Evolutionary conservation across 495 filamentous ascomycete species (phyloP).

Genomic region (Penicillium angulare): DNA sequence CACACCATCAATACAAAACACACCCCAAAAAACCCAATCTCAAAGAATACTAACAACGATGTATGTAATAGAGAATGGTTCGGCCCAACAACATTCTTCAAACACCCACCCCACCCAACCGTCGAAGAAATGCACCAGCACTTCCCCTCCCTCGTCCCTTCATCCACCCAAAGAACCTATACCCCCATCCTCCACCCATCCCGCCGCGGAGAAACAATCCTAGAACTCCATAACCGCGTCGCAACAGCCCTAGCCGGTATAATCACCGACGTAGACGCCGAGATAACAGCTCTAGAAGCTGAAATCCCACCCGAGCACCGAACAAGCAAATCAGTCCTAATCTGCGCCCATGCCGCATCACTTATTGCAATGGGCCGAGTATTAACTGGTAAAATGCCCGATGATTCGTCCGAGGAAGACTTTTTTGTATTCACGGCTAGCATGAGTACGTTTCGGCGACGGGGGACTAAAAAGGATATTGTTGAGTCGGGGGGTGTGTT

Average conservation of each 20-base stretch:
- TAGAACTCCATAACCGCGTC: slow-evolving; percentile 74
- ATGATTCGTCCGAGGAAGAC: slow-evolving; percentile 66
- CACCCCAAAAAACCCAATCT: neutral
- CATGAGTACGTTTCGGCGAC: slow-evolving; percentile 59
- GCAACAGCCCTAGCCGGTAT: slow-evolving; percentile 68
- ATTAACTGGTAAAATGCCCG: slow-evolving; percentile 74
- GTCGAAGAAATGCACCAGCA: slow-evolving; percentile 54
- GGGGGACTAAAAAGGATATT: neutral
- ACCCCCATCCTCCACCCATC: slow-evolving; percentile 61
- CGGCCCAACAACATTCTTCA: slow-evolving; percentile 64
- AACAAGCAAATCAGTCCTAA: slow-evolving; percentile 60
- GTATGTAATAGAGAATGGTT: slow-evolving; percentile 75
- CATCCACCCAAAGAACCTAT: slow-evolving; percentile 49
- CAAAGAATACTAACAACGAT: neutral
- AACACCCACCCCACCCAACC: slow-evolving; percentile 75
- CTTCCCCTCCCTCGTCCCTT: slow-evolving; percentile 56
- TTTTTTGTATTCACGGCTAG: slow-evolving; percentile 86
- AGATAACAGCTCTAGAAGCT: slow-evolving; percentile 39
- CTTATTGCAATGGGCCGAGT: slow-evolving; percentile 81
- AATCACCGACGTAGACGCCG: slow-evolving; percentile 67
- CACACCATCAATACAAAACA: neutral
- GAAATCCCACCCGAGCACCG: slow-evolving; percentile 16
- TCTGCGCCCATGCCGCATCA: slow-evolving; percentile 89
- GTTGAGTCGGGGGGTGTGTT: slow-evolving; percentile 7
- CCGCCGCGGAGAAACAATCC: slow-evolving; percentile 71